Percentiles rank a stretch among this genome's conserved stretches.
phyloP scores from a whole-genome alignment of 2,329 filamentous ascomycete species.

The Lasiodiplodia theobromae region DNA sequence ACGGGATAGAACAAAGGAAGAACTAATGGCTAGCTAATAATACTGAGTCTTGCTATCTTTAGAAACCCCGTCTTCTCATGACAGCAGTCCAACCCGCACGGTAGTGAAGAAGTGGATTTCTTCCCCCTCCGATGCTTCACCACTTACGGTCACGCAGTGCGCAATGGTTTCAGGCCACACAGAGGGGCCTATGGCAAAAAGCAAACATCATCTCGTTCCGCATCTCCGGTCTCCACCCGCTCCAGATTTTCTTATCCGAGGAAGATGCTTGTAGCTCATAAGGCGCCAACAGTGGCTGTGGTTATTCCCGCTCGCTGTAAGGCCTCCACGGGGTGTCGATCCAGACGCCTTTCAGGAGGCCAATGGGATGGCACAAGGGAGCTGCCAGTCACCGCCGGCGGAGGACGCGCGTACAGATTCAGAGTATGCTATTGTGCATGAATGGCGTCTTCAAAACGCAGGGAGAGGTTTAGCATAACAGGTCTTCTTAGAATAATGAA shows the following conservation, averaged over 20 bases:
- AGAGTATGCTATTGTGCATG: background rate
- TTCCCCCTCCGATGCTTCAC: background rate
- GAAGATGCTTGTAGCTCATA: background rate
- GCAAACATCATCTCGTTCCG: background rate
- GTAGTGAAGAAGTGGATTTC: background rate
- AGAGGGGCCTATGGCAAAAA: background rate
- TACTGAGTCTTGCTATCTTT: background rate
- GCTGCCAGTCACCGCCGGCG: background rate
- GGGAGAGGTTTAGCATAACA: background rate
- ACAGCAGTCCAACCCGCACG: background rate
- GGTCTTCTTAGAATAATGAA: too few species aligned
- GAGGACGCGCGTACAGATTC: background rate
- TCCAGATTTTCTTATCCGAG: background rate
- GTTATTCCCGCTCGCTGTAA: slow-evolving; percentile 1
- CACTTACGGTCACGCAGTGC: background rate
- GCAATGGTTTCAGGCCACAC: background rate
- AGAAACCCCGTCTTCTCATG: background rate
- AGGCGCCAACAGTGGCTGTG: background rate
- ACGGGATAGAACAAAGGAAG: too few species aligned
- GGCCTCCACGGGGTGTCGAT: background rate
- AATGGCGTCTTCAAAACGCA: background rate
- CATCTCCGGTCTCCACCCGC: background rate
- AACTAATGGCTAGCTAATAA: background rate
- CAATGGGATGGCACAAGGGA: background rate
- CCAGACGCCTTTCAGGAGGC: background rate